Conservation (phyloP, 371 early-diverging fungal genomes). For the Syncephalastrum contaminatum region DNA sequence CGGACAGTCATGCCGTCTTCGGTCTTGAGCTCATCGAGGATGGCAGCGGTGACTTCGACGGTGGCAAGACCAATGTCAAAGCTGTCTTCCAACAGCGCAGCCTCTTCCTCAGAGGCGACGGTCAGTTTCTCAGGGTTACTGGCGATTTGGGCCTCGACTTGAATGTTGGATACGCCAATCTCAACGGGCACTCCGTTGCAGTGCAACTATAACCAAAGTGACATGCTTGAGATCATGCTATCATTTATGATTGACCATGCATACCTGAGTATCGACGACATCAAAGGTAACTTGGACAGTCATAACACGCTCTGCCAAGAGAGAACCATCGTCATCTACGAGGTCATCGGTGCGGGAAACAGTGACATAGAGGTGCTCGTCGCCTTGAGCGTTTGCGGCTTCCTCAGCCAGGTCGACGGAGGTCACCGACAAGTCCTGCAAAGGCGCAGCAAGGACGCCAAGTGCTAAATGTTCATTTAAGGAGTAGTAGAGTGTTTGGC, state of each 20-base stretch:
- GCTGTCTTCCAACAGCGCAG: conserved; percentile 43
- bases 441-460: conserved; percentile 33
- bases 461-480: conserved; percentile 1
- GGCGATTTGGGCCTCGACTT: conserved; percentile 61
- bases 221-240: too few relatives aligned
- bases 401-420: conserved; percentile 42
- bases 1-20: conserved; percentile 57
- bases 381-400: conserved; percentile 27
- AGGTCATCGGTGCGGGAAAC: conserved; percentile 72
- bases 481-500: background rate
- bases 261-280: conserved; percentile 57
- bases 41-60: conserved; percentile 62
- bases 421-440: conserved; percentile 47
- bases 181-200: conserved; percentile 62
- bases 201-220: conserved; percentile 28
- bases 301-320: conserved; percentile 66
- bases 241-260: conserved; percentile 1
- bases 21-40: conserved; percentile 50
- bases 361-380: conserved; percentile 55
- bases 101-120: conserved; percentile 54
- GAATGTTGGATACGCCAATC: conserved; percentile 57
- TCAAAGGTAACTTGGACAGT: conserved; percentile 71
- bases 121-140: conserved; percentile 40
- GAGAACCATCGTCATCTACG: conserved; percentile 61
- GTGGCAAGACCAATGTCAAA: conserved; percentile 73